Evolutionary conservation across 352 stramenopile species (phyloP), one percentile per base, ranked within the genome.

Genomic region (Poterioochromonas sp.): DNA sequence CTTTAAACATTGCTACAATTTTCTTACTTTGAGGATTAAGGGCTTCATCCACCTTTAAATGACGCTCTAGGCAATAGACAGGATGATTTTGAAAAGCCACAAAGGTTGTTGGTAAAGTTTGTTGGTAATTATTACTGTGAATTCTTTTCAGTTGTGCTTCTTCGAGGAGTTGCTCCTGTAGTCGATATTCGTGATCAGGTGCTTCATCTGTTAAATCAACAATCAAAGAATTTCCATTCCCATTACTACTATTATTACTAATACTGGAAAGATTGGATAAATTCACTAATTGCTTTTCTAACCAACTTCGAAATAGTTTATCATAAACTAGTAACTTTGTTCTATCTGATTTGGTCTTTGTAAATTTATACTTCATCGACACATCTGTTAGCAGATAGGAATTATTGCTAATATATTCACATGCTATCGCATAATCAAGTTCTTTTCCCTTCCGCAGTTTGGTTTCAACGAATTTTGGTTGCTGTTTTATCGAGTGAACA

Each of bases 11-110:
- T n/a, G 8, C 65, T 11, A 74, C 65, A 43, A 54, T 35, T 11
- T 47, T 54, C 20, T 18, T 11, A 37, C 20, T 54, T 15, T 58
- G 2, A 5, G 65, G 65, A 35, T 74, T 5, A 15, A 74, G 11
- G 5, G 11, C 12, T 32, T 74, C 65, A 32, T 74, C 65, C 3
- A 11, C 5, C 32, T 58, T 26, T 35, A 74, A 32, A 54, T 74
- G 32, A 18, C 65, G 11, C 11, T 43, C 11, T 54, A 74, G n/a
- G 20, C 8, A 8, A 35, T 74, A 74, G 32, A 34, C 20, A 3
- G 65, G 65, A 35, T 74, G 65, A n/a, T 74, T 74, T 51, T 74
- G 73, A 54, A 74, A 74, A 29, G 73, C 11, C 8, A 20, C 20
- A n/a, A 74, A 51, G n/a, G 5, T 47, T 15, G 65, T 74, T 32